These are phyloP conservation scores for Delonix regia DNA, from an alignment of 306 rosid species.

Conservation along the genomic window DNA sequence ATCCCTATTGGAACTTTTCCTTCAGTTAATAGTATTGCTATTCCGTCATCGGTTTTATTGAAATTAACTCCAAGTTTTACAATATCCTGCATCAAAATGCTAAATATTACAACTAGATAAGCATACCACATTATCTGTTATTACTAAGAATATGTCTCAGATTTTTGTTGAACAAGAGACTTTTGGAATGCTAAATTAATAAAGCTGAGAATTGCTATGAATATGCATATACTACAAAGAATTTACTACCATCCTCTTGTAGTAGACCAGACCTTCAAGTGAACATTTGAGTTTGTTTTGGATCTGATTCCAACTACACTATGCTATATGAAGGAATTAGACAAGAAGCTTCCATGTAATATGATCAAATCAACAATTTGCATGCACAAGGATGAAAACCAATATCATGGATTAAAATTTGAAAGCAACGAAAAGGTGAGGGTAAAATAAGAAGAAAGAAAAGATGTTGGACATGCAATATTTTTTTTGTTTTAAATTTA, in stretches of 20 bases:
- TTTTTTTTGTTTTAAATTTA: no score
- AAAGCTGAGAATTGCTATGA: slow-evolving; percentile 13
- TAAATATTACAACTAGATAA: not conserved
- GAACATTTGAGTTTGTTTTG: slow-evolving; percentile 74
- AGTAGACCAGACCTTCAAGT: slow-evolving; percentile 74
- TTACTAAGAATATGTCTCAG: not conserved
- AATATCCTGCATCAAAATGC: slow-evolving; percentile 65
- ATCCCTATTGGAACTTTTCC: slow-evolving; percentile 93
- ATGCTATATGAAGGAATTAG: slow-evolving; percentile 73
- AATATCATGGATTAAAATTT: slow-evolving; percentile 19
- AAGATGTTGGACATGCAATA: not conserved
- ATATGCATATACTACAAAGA: not conserved
- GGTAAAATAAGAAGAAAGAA: not conserved
- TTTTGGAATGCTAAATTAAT: slow-evolving; percentile 18
- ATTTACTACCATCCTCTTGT: slow-evolving; percentile 11
- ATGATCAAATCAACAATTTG: slow-evolving; percentile 91
- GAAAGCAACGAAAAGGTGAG: not conserved
- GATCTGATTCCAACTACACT: slow-evolving; percentile 92
- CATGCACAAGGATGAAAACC: slow-evolving; percentile 29
- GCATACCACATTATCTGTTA: not conserved
- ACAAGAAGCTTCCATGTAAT: slow-evolving; percentile 93
- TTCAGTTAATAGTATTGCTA: slow-evolving; percentile 63
- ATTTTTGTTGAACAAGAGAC: not conserved
- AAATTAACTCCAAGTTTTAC: slow-evolving; percentile 96
- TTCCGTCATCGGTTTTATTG: slow-evolving; percentile 77